Evolutionary conservation across 345 rosid species (phyloP), one percentile per base, ranked within the genome.

Genomic region (Syzygium aromaticum): DNA sequence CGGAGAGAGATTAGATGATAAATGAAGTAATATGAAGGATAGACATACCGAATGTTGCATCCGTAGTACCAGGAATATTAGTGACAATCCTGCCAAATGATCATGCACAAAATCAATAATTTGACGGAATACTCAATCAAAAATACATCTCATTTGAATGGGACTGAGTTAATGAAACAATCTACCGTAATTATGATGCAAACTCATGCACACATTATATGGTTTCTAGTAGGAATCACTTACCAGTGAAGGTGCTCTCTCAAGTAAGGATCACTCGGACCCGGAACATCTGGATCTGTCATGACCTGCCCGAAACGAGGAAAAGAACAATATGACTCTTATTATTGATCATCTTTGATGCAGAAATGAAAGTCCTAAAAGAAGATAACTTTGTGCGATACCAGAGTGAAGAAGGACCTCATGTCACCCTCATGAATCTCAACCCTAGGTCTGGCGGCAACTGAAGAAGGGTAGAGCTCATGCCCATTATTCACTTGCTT

Each of bases 401-500:
- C 90, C 88, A 89, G 88, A n/a, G 90, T 89, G 80, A 89, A 89
- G 78, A 89, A 89, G 25, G 90, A 89, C 87, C 88, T 86, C 90
- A 89, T 84, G 21, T 78, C 95, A 80, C 89, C 94, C 56, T 92
- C 94, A 61, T 86, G 90, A 84, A 94, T 90, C 85, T 94, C 91
- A 87, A 92, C 95, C 87, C 92, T 92, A 86, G 95, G 95, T 57
- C 89, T 89, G 43, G 86, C 84, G 83, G 91, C 73, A 63, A 93
- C 90, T 15, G 89, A 40, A 53, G 95, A 92, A 90, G 94, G 94
- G 84, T 86, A 85, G 82, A 93, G 89, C 86, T 93, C 94, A 61
- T 91, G 90, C 84, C 95, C 95, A 88, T 91, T 92, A 80, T 33
- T 90, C 86, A 93, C 94, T 85, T 88, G 93, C 89, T 89, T 92